Percentiles rank a stretch among this genome's conserved stretches.
Evolutionary conservation across 2,329 filamentous ascomycete species (phyloP).

Genomic region (Xylaria sp.): DNA sequence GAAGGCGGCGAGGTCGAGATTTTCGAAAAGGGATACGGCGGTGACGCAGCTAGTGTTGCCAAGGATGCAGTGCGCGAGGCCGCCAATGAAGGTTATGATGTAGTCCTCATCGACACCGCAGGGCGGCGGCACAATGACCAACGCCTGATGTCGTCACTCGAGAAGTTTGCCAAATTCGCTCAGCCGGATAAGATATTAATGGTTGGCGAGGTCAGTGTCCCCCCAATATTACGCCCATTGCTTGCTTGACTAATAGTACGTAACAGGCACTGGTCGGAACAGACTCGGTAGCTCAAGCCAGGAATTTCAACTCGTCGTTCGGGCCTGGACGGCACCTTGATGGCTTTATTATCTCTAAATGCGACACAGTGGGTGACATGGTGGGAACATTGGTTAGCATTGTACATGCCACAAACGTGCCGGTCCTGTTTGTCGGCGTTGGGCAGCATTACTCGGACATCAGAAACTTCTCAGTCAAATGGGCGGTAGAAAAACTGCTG

Average conservation of each 20-base stretch:
- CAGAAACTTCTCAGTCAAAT: constrained; percentile 75
- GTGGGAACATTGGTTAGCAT: constrained; percentile 94
- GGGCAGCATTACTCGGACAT: constrained; percentile 77
- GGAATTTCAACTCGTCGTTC: constrained; percentile 96
- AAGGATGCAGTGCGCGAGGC: constrained; percentile 91
- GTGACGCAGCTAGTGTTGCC: constrained; percentile 94
- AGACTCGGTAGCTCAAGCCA: constrained; percentile 92
- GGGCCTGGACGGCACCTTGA: constrained; percentile 83
- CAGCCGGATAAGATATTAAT: constrained; percentile 98
- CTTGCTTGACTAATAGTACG: constrained; percentile 32
- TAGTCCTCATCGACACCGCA: constrained; percentile 96
- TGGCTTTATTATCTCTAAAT: constrained; percentile 98
- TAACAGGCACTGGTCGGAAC: constrained; percentile 86
- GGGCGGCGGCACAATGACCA: constrained; percentile 95
- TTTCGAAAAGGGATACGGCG: constrained; percentile 97
- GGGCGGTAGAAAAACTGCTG: constrained; percentile 75
- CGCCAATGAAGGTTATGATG: constrained; percentile 80
- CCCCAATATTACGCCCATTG: constrained; percentile 10
- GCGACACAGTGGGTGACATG: constrained; percentile 99
- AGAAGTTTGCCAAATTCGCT: constrained; percentile 97
- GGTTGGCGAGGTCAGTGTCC: constrained; percentile 73
- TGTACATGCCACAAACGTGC: constrained; percentile 96
- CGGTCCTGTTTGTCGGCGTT: constrained; percentile 88
- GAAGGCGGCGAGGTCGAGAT: constrained; percentile 89
- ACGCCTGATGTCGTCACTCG: constrained; percentile 93